Base-by-base conservation (phyloP, 805 yeast genomes). In the Spathaspora girioi region DNA sequence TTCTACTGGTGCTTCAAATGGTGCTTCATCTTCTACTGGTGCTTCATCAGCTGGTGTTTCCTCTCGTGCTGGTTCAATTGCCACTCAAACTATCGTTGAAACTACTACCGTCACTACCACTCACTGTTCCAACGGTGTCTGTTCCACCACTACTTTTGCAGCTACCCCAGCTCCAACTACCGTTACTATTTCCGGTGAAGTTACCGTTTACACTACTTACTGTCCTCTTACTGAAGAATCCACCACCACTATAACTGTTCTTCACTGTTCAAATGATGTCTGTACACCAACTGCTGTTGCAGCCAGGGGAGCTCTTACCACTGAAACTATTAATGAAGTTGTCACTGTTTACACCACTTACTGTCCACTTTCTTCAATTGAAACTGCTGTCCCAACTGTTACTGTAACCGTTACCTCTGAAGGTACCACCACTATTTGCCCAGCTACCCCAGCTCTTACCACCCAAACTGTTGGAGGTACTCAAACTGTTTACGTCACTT, bases 331-430 rank as follows among this genome's bases (percentile, higher is more conserved):
- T 45, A 52, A 59, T 40, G 73, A 71, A 57, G 59, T 56, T 31
- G 67, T 59, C 49, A 70, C 75, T 45, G 53, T 60, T 48, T 68
- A 64, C 69, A 69, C 75, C 58, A 67, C 75, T 49, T 63, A 71
- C 48, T 71, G 77, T 59, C 56, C 66, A 17, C 63, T 63, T 53
- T 50, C 67, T 63, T 56, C 50, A 43, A 40, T 57, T 29, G 59
- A 56, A 17, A 59, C 66, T n/a, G 54, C 68, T 12, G 60, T 66
- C 18, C 56, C 67, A 42, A 67, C 68, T 52, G 63, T 70, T 67
- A 38, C 57, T 43, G 59, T 55, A 45, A 46, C 59, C 40, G 53
- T 49, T 32, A 51, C 52, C 59, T n/a, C 18, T 15, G 57, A 52
- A 46, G 70, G 77, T 61, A 38, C 56, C 19, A 59, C 59, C 12